phyloP scores from a whole-genome alignment of 2,329 filamentous ascomycete genomes.

The Eutypella sp. region DNA sequence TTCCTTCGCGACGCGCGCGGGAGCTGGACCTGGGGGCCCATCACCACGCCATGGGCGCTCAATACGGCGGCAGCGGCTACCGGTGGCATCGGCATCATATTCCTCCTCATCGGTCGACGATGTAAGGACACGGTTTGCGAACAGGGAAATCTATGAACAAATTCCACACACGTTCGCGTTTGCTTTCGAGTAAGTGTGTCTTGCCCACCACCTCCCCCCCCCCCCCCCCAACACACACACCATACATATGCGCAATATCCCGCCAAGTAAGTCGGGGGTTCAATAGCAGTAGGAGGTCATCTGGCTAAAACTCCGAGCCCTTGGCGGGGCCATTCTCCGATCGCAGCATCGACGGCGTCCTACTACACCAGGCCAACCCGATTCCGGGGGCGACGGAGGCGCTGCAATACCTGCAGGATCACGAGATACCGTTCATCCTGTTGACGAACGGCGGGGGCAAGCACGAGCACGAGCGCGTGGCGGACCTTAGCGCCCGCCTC shows the following conservation, averaged over 20 bases:
- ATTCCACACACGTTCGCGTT: constrained; percentile 24
- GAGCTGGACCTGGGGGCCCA: no score
- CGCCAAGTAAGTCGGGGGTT: no score
- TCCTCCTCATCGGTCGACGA: no score
- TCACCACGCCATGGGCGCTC: no score
- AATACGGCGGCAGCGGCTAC: no score
- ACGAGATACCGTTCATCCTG: constrained; percentile 85
- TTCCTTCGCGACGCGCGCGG: no score
- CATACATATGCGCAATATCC: background rate
- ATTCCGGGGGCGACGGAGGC: constrained; percentile 74
- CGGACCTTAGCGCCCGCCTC: constrained; percentile 63
- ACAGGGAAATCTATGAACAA: constrained; percentile 1
- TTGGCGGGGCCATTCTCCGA: no score
- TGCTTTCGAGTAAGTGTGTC: constrained; percentile 31
- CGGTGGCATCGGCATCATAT: no score
- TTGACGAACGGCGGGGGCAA: constrained; percentile 94
- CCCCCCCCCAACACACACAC: background rate
- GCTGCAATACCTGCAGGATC: constrained; percentile 65
- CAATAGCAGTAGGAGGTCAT: no score
- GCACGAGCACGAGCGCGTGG: constrained; percentile 68
- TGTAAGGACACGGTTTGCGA: no score
- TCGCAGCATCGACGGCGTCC: constrained; percentile 89
- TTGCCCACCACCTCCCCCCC: constrained; percentile 3
- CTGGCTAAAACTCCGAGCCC: no score
- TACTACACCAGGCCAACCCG: constrained; percentile 74